Evolutionary conservation across 768 basidiomycete species (phyloP).

Genomic region (Gautieria morchelliformis): DNA sequence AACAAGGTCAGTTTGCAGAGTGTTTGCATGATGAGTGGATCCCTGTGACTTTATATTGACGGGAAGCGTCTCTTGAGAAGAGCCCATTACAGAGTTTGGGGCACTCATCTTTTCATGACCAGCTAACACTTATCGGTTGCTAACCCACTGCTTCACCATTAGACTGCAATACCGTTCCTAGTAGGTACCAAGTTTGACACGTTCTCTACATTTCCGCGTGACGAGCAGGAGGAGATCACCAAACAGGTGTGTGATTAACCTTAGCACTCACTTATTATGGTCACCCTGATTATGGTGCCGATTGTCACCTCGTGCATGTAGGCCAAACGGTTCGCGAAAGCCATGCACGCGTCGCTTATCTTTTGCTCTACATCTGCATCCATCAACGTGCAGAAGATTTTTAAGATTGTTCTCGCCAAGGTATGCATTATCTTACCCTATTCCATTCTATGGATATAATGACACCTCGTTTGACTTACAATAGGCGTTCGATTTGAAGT

Average conservation of each 20-base stretch:
- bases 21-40: too few species aligned
- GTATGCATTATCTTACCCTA: conserved; percentile 15
- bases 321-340: conserved; percentile 97
- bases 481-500: conserved; percentile 91
- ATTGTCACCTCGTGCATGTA: conserved; percentile 21
- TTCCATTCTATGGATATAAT: background rate
- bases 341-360: conserved; percentile 99
- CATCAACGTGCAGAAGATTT: conserved; percentile 99
- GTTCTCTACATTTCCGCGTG: conserved; percentile 89
- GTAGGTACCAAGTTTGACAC: conserved; percentile 99
- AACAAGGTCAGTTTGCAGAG: conserved; percentile 68
- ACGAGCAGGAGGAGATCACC: conserved; percentile 99
- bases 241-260: conserved; percentile 58
- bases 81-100: too few species aligned
- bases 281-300: background rate
- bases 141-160: background rate
- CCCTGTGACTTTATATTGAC: too few species aligned
- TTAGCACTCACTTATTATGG: background rate
- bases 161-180: conserved; percentile 98
- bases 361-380: conserved; percentile 99
- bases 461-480: background rate
- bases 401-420: conserved; percentile 95
- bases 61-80: too few species aligned
- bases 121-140: too few species aligned
- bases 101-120: too few species aligned